These are phyloP conservation scores for Murraya paniculata DNA, from an alignment of 345 rosid genomes.

Conservation along the genomic window DNA sequence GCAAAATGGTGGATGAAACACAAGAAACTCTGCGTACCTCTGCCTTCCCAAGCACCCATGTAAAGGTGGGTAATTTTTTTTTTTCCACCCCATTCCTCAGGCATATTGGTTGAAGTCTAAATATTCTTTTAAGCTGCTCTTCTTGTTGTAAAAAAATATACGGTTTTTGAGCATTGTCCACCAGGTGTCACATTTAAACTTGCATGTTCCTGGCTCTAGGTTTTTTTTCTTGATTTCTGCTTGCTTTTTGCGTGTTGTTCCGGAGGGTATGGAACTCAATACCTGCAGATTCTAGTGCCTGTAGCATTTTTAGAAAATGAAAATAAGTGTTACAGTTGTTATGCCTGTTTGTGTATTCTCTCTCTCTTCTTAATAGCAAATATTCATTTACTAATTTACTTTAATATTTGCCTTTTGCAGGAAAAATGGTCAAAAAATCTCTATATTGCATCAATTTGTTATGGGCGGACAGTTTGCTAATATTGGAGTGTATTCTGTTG, in stretches of 20 bases:
- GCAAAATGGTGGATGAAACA: slow-evolving; percentile 84
- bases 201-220: background rate
- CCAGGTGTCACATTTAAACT: background rate
- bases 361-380: background rate
- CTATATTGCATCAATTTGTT: slow-evolving; percentile 64
- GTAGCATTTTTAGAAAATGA: background rate
- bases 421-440: slow-evolving; percentile 72
- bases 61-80: slow-evolving; percentile 52
- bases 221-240: background rate
- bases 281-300: background rate
- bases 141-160: background rate
- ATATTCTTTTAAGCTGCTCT: background rate
- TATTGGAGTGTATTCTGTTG: slow-evolving; percentile 12
- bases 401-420: slow-evolving; percentile 29
- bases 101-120: background rate
- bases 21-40: slow-evolving; percentile 96
- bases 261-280: background rate
- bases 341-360: background rate
- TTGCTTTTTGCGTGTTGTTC: background rate
- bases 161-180: background rate
- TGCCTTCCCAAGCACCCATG: slow-evolving; percentile 95
- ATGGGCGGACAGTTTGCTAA: slow-evolving; percentile 70
- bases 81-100: background rate
- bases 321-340: background rate
- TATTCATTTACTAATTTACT: background rate